These are phyloP conservation scores for Glycine tomentella DNA, from an alignment of 306 rosid genomes.

Conservation along the genomic window DNA sequence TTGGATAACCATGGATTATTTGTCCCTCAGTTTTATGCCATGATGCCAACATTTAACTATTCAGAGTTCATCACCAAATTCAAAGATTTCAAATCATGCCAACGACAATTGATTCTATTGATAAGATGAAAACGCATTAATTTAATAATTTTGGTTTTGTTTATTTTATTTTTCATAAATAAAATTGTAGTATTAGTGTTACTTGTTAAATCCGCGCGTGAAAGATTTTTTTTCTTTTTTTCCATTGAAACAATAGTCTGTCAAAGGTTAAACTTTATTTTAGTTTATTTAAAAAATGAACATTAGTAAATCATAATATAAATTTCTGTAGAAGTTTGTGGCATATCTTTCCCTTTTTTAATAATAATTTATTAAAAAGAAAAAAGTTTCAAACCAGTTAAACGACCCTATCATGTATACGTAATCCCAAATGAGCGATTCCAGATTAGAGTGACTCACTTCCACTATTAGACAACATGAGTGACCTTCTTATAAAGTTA, in stretches of 20 bases:
- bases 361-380: not conserved
- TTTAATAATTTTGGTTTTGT: not conserved
- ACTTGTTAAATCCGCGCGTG: not conserved
- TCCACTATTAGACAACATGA: slow-evolving; percentile 45
- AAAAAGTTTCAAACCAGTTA: slow-evolving; percentile 44
- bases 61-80: too few relatives aligned
- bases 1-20: not conserved
- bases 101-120: not conserved
- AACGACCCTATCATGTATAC: slow-evolving; percentile 47
- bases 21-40: slow-evolving; percentile 30
- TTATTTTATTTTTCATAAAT: not conserved
- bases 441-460: slow-evolving; percentile 46
- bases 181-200: not conserved
- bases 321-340: not conserved
- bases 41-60: slow-evolving; percentile 6
- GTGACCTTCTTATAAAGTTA: slow-evolving; percentile 24
- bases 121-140: not conserved
- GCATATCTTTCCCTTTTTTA: not conserved
- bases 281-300: too few relatives aligned
- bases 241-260: not conserved
- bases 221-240: not conserved
- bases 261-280: not conserved
- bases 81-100: slow-evolving; percentile 21
- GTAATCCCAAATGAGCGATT: slow-evolving; percentile 32
- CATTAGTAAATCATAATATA: too few relatives aligned